Percentiles rank a stretch among this genome's conserved stretches.
phyloP scores from a whole-genome alignment of 2,329 filamentous ascomycete genomes.

The Ophiostoma sp. region DNA sequence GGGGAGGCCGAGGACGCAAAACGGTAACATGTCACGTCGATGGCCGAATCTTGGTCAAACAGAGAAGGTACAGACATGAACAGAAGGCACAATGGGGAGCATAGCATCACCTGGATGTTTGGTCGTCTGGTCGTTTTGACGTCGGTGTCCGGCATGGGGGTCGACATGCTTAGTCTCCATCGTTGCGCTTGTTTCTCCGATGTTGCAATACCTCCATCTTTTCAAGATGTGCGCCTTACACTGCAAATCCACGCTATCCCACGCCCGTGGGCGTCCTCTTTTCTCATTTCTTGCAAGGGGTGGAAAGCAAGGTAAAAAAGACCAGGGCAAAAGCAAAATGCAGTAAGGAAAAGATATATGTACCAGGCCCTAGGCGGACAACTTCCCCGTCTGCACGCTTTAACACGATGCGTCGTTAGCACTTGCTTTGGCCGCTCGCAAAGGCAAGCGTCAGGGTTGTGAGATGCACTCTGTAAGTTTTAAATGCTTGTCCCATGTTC shows the following conservation, averaged over 20 bases:
- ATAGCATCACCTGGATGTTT: not conserved
- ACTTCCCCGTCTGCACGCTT: slow-evolving; percentile 1
- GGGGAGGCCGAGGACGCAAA: not conserved
- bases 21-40: not conserved
- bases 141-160: slow-evolving; percentile 4
- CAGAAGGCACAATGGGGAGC: not conserved
- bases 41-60: not conserved
- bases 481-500: not conserved
- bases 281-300: not conserved
- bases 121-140: not conserved
- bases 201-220: slow-evolving; percentile 2
- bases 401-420: not conserved
- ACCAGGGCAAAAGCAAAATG: not conserved
- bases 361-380: not conserved
- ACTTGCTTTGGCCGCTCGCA: not conserved
- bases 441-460: not conserved
- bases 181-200: not conserved
- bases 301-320: not conserved
- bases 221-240: not conserved
- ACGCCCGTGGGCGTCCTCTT: not conserved
- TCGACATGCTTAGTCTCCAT: not conserved
- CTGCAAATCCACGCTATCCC: not conserved
- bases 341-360: not conserved
- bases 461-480: not conserved
- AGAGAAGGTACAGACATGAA: not conserved